Percentiles rank a stretch among this genome's conserved stretches.
Evolutionary conservation across 306 rosid species (phyloP).

Genomic region (Rosa persica): DNA sequence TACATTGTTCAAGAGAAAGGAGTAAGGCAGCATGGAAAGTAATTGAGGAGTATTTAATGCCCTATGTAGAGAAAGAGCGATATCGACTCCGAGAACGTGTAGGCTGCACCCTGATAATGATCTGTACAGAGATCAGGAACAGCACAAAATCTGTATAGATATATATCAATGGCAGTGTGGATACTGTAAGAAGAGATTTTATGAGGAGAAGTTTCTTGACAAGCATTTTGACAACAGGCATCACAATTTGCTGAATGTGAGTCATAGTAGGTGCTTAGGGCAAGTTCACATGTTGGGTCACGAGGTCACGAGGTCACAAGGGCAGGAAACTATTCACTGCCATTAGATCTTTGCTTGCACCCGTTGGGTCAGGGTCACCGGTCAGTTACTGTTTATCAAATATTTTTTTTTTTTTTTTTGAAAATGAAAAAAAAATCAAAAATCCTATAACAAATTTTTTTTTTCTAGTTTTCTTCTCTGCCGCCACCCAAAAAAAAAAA

Average conservation of each 20-base stretch:
- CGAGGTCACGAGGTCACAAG: no score
- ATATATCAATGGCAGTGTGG: conserved; percentile 87
- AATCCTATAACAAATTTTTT: no score
- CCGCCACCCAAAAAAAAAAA: no score
- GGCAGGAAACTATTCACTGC: no score
- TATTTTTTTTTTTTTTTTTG: no score
- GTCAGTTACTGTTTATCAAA: no score
- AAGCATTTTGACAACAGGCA: conserved; percentile 77
- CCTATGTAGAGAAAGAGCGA: conserved; percentile 71
- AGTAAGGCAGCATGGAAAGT: conserved; percentile 78
- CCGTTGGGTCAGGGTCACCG: no score
- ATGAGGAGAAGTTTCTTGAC: conserved; percentile 73
- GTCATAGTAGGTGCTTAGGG: no score
- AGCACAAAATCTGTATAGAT: conserved; percentile 69
- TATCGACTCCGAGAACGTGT: conserved; percentile 59
- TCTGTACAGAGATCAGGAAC: conserved; percentile 84
- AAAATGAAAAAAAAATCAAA: no score
- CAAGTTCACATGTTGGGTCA: no score
- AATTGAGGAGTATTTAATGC: conserved; percentile 78
- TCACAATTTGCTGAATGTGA: conserved; percentile 56
- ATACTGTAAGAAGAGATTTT: conserved; percentile 88
- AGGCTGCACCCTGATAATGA: conserved; percentile 78
- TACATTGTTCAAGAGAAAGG: conserved; percentile 90
- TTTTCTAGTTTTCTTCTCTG: no score
- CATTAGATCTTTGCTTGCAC: no score